These are phyloP conservation scores for Dothistroma pini DNA, from an alignment of 2,329 filamentous ascomycete species.

Conservation along the genomic window DNA sequence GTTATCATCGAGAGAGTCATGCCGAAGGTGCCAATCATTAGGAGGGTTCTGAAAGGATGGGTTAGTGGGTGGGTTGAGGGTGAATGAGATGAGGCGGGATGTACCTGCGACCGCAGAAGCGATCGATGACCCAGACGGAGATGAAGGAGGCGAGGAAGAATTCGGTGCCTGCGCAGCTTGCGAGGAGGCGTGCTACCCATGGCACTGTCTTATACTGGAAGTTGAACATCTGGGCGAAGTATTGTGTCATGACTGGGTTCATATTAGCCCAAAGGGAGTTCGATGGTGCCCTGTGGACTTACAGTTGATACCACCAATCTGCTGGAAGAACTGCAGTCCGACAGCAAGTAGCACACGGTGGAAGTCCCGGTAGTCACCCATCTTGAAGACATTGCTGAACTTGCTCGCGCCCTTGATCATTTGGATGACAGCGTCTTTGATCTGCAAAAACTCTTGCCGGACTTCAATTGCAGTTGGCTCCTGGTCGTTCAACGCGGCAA, in stretches of 20 bases:
- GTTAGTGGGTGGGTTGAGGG: not conserved
- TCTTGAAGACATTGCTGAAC: slow-evolving; percentile 27
- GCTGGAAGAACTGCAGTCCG: slow-evolving; percentile 59
- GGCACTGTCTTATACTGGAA: slow-evolving; percentile 18
- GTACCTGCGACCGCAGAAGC: slow-evolving; percentile 32
- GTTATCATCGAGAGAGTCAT: slow-evolving; percentile 54
- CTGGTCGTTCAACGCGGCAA: slow-evolving; percentile 50
- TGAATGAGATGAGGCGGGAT: slow-evolving; percentile 12
- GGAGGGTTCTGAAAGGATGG: slow-evolving; percentile 24
- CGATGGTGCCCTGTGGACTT: not conserved
- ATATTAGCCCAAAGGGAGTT: slow-evolving; percentile 24
- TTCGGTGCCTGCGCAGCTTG: slow-evolving; percentile 51
- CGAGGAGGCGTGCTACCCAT: slow-evolving; percentile 41
- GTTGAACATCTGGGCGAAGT: slow-evolving; percentile 28
- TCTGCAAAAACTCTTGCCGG: slow-evolving; percentile 48
- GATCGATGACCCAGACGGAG: slow-evolving; percentile 59
- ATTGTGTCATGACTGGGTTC: slow-evolving; percentile 41
- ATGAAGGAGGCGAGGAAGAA: slow-evolving; percentile 50
- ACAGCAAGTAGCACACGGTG: slow-evolving; percentile 60
- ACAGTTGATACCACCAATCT: slow-evolving; percentile 50
- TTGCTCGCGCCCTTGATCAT: slow-evolving; percentile 26
- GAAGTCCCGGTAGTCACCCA: slow-evolving; percentile 53
- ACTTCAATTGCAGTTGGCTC: slow-evolving; percentile 43
- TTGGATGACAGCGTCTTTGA: slow-evolving; percentile 52
- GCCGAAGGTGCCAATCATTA: slow-evolving; percentile 42